Evolutionary conservation across 495 filamentous ascomycete genomes (phyloP).

Genomic region (Penicillium chermesinum): DNA sequence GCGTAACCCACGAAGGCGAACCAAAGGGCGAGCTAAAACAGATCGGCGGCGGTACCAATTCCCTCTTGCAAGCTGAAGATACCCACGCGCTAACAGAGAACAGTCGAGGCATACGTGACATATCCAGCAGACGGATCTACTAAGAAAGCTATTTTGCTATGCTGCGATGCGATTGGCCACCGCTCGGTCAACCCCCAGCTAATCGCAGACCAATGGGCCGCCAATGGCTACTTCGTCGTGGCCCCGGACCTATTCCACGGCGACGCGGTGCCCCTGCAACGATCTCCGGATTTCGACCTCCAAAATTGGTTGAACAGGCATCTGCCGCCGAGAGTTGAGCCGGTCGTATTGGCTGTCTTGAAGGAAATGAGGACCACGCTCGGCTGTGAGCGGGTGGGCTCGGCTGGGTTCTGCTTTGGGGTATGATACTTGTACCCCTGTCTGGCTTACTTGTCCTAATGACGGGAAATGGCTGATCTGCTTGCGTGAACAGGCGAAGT

Average conservation of each 20-base stretch:
- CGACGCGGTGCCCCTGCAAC: conserved; percentile 28
- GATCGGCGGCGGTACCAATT: conserved; percentile 20
- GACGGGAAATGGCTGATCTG: neutral
- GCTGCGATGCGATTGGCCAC: conserved; percentile 34
- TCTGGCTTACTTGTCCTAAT: neutral
- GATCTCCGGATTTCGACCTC: conserved; percentile 22
- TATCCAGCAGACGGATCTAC: conserved; percentile 18
- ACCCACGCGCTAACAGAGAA: neutral
- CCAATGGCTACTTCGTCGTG: conserved; percentile 69
- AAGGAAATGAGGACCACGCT: conserved; percentile 46
- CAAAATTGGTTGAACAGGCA: conserved; percentile 40
- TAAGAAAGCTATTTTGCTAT: conserved; percentile 24
- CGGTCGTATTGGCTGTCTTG: conserved; percentile 52
- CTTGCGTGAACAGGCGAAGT: conserved; percentile 44
- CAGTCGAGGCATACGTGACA: conserved; percentile 29
- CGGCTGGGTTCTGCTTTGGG: conserved; percentile 77
- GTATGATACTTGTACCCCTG: conserved; percentile 4
- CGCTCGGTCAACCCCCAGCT: conserved; percentile 32
- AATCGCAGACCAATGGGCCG: conserved; percentile 68
- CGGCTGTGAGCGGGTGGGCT: conserved; percentile 58
- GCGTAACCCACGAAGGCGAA: conserved; percentile 31
- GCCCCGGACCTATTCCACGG: conserved; percentile 52
- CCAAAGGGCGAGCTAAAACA: conserved; percentile 20
- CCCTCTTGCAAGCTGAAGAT: neutral
- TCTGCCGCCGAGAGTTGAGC: conserved; percentile 52